phyloP scores from a whole-genome alignment of 129 eudicot genomes.

The Pittosporum tobira region DNA sequence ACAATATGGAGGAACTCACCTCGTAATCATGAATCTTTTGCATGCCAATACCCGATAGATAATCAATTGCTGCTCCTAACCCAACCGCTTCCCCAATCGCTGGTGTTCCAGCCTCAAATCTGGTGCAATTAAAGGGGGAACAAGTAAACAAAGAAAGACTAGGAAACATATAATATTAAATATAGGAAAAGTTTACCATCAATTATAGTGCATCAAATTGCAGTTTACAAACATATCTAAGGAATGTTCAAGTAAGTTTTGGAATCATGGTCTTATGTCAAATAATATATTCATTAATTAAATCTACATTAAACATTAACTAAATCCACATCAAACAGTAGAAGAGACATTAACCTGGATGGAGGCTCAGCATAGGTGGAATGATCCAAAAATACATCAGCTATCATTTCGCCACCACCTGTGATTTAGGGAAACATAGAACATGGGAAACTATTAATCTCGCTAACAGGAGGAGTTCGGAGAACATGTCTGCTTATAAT shows the following conservation, averaged over 20 bases:
- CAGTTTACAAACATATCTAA: background rate
- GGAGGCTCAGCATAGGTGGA: constrained; percentile 98
- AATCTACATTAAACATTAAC: background rate
- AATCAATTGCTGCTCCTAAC: constrained; percentile 92
- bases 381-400: constrained; percentile 86
- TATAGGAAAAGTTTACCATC: background rate
- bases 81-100: constrained; percentile 99
- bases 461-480: background rate
- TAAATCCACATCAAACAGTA: background rate
- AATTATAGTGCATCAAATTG: background rate
- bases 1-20: constrained; percentile 28
- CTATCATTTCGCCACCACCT: constrained; percentile 99
- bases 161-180: background rate
- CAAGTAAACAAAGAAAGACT: background rate
- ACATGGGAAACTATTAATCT: background rate
- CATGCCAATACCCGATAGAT: constrained; percentile 89
- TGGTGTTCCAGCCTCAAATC: constrained; percentile 99
- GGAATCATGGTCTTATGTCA: background rate
- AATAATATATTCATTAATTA: constrained; percentile 4
- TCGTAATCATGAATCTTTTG: constrained; percentile 96
- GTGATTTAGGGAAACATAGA: constrained; percentile 5
- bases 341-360: constrained; percentile 53
- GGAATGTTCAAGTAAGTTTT: background rate
- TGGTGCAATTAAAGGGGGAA: constrained; percentile 16
- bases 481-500: background rate